Evolutionary conservation across 2,329 filamentous ascomycete genomes (phyloP), one percentile per base, ranked within the genome.

Genomic region (Chrysoporthe puriensis): DNA sequence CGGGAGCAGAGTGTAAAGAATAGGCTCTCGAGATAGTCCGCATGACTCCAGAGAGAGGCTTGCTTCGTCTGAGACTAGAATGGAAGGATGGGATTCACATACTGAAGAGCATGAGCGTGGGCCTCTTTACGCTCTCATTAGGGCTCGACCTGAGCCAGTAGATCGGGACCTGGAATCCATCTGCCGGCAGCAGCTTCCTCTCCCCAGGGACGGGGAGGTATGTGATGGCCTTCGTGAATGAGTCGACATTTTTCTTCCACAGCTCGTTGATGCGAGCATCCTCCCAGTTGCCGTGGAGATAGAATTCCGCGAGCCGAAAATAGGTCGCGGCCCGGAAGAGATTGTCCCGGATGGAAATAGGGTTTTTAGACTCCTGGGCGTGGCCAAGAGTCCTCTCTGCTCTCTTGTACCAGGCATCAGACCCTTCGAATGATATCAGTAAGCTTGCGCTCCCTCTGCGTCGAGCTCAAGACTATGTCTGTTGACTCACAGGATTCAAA

Each of bases 231-330:
- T 76, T 76, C 72, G 83, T 70, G 64, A 81, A 84, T 14, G 76
- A 76, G 2, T 68, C 67, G 0, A 72, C 71, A 64, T 80, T 78
- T 58, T 77, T 71, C 4, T 73, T 69, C 80, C 81, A 83, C 0
- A 80, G 63, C 0, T 65, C 72, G 59, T 76, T 73, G 65, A 83
- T 79, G 5, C 78, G 76, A 3, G 80, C 78, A 62, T 84, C 78
- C 14, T 64, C 74, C 75, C 73, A 75, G 72, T 84, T 79, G 1
- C 74, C 76, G 61, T 80, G 77, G 11, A 82, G 73, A 70, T 77
- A 84, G 69, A 81, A 80, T 68, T 80, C 78, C 9, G 82, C 78
- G 0, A 72, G 64, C 32, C 82, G 78, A 70, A 78, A 83, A 72
- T 84, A 84, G 1, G 73, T 77, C 0, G 81, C 70, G 2, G 80